A percentile compares a stretch with the other conserved stretches of the same genome.
Evolutionary conservation across 2,329 filamentous ascomycete genomes (phyloP).

Genomic region (Colletotrichum trifolii): DNA sequence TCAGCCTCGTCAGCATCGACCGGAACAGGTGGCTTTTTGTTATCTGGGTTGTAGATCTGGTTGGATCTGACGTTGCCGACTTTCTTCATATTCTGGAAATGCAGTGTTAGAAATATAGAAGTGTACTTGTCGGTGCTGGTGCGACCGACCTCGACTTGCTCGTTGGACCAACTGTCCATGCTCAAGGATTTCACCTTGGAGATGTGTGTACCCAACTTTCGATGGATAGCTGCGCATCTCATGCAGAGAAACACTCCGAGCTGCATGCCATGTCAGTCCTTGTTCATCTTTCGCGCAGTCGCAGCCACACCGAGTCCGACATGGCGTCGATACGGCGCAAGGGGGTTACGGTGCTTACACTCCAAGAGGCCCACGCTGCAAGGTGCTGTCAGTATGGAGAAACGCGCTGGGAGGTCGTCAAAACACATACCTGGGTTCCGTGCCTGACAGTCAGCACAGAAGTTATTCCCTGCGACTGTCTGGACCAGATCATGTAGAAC

Average conservation of each 20-base stretch:
- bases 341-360: constrained; percentile 66
- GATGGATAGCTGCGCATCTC: constrained; percentile 94
- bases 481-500: constrained; percentile 89
- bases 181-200: constrained; percentile 99
- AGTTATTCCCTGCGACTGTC: constrained; percentile 85
- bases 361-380: constrained; percentile 95
- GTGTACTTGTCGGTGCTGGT: background rate
- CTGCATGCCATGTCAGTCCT: constrained; percentile 55
- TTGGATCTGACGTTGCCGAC: constrained; percentile 90
- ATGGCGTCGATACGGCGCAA: constrained; percentile 13
- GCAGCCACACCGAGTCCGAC: background rate
- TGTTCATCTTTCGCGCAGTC: background rate
- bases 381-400: constrained; percentile 24
- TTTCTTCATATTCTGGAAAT: constrained; percentile 86
- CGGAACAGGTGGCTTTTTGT: constrained; percentile 84
- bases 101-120: background rate
- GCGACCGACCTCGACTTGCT: constrained; percentile 88
- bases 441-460: constrained; percentile 92
- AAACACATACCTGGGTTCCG: constrained; percentile 81
- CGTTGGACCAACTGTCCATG: constrained; percentile 97
- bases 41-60: constrained; percentile 87
- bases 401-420: constrained; percentile 7
- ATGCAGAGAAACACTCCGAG: constrained; percentile 97
- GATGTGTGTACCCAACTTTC: constrained; percentile 96
- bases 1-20: constrained; percentile 94